phyloP scores from a whole-genome alignment of 225 moss, liverwort and hornwort species.

The Bryum argenteum region DNA sequence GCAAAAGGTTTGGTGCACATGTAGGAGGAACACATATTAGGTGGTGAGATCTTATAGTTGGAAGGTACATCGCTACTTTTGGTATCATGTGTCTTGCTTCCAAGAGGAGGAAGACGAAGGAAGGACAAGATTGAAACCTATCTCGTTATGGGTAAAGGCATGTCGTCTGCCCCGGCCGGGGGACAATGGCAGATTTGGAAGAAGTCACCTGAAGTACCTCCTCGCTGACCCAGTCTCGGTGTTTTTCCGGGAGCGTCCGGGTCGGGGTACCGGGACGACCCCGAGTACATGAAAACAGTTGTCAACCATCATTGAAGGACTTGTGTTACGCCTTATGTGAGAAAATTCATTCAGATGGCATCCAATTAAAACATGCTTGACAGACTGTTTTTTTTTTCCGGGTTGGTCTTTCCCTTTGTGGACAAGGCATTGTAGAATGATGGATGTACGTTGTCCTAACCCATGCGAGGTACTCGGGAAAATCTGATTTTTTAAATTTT shows the following conservation, averaged over 20 bases:
- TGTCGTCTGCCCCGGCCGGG: no score
- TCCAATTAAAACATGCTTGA: conserved; percentile 12
- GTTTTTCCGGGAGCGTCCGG: background rate
- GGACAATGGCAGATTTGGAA: background rate
- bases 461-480: no score
- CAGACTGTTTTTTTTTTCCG: conserved; percentile 8
- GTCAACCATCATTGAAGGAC: conserved; percentile 20
- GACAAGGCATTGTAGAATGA: conserved; percentile 16
- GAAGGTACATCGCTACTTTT: no score
- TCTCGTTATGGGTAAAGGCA: no score
- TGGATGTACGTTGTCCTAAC: background rate
- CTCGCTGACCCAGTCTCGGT: conserved; percentile 7
- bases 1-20: no score
- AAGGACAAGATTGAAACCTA: no score
- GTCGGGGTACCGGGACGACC: background rate
- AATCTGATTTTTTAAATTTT: no score
- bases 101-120: no score
- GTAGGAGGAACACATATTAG: no score
- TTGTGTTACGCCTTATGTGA: background rate
- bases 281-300: background rate
- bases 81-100: no score
- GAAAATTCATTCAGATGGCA: conserved; percentile 2
- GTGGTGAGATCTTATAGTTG: no score
- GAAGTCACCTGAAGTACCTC: conserved; percentile 37
- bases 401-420: background rate